phyloP scores from a whole-genome alignment of 2,329 filamentous ascomycete species.

The Aspergillus alliaceus region DNA sequence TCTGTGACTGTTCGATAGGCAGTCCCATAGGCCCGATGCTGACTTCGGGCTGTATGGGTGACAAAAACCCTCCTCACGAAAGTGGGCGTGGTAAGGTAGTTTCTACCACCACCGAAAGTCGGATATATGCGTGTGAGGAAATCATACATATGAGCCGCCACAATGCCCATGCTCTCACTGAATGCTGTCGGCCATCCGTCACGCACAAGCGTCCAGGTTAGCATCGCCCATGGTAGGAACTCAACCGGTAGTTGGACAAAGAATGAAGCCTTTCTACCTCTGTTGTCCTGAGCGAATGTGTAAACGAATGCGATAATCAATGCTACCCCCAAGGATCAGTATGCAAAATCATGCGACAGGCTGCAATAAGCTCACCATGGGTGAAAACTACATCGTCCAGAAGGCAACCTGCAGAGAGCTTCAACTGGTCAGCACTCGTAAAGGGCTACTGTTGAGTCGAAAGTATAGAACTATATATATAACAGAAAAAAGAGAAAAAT shows the following conservation, averaged over 20 bases:
- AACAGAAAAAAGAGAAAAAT: slow-evolving; percentile 24
- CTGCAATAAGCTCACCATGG: slow-evolving; percentile 30
- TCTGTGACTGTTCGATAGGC: slow-evolving; percentile 49
- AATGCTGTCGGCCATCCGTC: slow-evolving; percentile 58
- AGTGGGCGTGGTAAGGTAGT: slow-evolving; percentile 71
- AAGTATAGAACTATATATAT: slow-evolving; percentile 5
- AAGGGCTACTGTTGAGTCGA: slow-evolving; percentile 9
- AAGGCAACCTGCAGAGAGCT: slow-evolving; percentile 44
- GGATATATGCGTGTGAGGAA: slow-evolving; percentile 88
- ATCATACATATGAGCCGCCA: slow-evolving; percentile 87
- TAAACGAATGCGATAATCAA: slow-evolving; percentile 80
- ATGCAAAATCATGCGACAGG: not conserved
- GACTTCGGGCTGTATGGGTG: slow-evolving; percentile 43
- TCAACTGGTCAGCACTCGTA: slow-evolving; percentile 30
- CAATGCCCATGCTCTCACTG: slow-evolving; percentile 71
- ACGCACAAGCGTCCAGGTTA: slow-evolving; percentile 71
- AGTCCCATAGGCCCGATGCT: slow-evolving; percentile 62
- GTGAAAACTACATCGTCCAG: slow-evolving; percentile 38
- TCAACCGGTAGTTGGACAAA: slow-evolving; percentile 83
- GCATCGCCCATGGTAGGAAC: slow-evolving; percentile 76
- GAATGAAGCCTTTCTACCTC: slow-evolving; percentile 72
- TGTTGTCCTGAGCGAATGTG: slow-evolving; percentile 82
- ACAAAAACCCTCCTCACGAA: slow-evolving; percentile 69
- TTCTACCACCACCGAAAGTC: slow-evolving; percentile 79
- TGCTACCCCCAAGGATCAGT: slow-evolving; percentile 57